phyloP scores from a whole-genome alignment of 192 early-diverging fungal species.

The Dissophora globulifera region DNA sequence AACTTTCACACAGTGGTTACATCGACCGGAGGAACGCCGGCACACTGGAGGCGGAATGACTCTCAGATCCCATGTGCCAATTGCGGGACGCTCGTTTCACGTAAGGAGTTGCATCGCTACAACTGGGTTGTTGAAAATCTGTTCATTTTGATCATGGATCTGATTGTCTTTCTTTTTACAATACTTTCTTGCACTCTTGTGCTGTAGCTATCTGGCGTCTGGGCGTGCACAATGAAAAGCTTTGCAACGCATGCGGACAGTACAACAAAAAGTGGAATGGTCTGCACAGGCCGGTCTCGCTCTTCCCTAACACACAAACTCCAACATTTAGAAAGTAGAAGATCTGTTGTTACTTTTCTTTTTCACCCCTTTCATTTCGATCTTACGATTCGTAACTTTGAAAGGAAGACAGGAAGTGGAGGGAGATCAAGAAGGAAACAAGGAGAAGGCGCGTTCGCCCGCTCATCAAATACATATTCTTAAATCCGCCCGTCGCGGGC shows the following conservation, averaged over 20 bases:
- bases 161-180: too few relatives aligned
- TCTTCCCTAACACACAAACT: slow-evolving; percentile 33
- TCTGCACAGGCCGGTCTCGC: slow-evolving; percentile 27
- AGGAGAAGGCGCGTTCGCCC: too few relatives aligned
- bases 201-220: slow-evolving; percentile 52
- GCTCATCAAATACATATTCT: too few relatives aligned
- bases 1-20: slow-evolving; percentile 43
- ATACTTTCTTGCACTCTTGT: too few relatives aligned
- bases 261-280: slow-evolving; percentile 53
- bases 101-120: slow-evolving; percentile 19
- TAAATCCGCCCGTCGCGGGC: too few relatives aligned
- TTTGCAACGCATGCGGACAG: slow-evolving; percentile 49
- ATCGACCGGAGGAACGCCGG: slow-evolving; percentile 26
- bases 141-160: too few relatives aligned
- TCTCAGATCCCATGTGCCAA: slow-evolving; percentile 42
- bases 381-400: too few relatives aligned
- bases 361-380: too few relatives aligned
- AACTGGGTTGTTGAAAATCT: neutral
- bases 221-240: slow-evolving; percentile 38
- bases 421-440: too few relatives aligned
- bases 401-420: too few relatives aligned
- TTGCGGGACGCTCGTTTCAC: slow-evolving; percentile 41
- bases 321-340: slow-evolving; percentile 40
- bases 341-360: neutral
- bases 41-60: slow-evolving; percentile 45